phyloP scores from a whole-genome alignment of 2,329 filamentous ascomycete genomes.

The Blumeria hordei region DNA sequence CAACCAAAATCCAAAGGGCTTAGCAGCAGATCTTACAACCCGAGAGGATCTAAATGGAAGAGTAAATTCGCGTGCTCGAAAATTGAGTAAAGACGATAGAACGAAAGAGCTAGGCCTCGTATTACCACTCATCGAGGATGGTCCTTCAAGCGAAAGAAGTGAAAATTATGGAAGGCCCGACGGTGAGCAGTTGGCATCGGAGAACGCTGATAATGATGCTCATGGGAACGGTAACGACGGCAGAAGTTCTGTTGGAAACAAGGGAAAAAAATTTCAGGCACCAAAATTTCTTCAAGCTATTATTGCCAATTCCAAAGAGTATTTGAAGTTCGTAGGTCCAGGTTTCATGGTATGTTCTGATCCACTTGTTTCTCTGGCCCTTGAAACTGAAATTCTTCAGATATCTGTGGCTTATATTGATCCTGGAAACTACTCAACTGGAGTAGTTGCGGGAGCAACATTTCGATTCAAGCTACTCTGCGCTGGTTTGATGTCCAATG shows the following conservation, averaged over 20 bases:
- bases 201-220: too few species aligned
- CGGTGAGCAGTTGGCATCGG: neutral
- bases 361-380: neutral
- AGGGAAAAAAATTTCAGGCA: too few species aligned
- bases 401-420: slow-evolving; percentile 18
- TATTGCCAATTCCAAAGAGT: slow-evolving; percentile 8
- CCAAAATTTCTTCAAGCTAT: too few species aligned
- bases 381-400: slow-evolving; percentile 4
- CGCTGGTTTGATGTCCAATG: slow-evolving; percentile 30
- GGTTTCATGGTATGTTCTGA: slow-evolving; percentile 16
- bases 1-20: slow-evolving; percentile 34
- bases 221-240: too few species aligned
- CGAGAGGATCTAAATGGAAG: slow-evolving; percentile 35
- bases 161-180: neutral
- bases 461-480: slow-evolving; percentile 29
- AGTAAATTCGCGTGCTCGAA: slow-evolving; percentile 29
- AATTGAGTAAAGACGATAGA: slow-evolving; percentile 16
- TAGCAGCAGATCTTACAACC: slow-evolving; percentile 36
- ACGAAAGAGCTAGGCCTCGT: slow-evolving; percentile 1
- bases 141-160: neutral
- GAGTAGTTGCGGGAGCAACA: slow-evolving; percentile 28
- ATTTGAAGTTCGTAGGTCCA: slow-evolving; percentile 26
- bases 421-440: slow-evolving; percentile 30
- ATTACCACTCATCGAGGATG: neutral
- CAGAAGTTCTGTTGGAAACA: too few species aligned